Percentiles rank a stretch among this genome's conserved stretches.
Conservation (phyloP, 495 filamentous ascomycete species). For the Amniculicola lignicola region DNA sequence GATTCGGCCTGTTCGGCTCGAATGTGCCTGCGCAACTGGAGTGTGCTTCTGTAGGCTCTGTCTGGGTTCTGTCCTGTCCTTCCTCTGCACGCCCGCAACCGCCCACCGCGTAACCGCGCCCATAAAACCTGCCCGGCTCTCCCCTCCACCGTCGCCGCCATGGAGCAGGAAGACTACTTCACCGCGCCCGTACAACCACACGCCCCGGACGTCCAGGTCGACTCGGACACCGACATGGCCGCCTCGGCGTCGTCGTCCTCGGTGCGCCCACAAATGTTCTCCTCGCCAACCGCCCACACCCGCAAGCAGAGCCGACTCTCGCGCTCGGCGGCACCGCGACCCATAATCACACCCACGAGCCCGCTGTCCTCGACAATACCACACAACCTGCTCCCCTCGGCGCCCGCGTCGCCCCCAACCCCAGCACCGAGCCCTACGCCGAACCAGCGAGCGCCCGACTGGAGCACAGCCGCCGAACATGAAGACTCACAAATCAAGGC, state of each 20-base stretch:
- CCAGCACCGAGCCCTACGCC: conserved; percentile 67
- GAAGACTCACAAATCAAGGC: conserved; percentile 56
- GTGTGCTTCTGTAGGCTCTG: background rate
- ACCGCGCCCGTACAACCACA: background rate
- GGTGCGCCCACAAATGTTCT: conserved; percentile 26
- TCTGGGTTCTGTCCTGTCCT: background rate
- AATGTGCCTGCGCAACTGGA: conserved; percentile 11
- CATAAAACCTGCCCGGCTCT: background rate
- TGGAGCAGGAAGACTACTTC: conserved; percentile 29
- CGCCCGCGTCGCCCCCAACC: conserved; percentile 66
- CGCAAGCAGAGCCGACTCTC: conserved; percentile 30
- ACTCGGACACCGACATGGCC: conserved; percentile 29
- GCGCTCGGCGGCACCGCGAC: conserved; percentile 41
- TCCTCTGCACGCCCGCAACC: background rate
- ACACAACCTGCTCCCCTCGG: conserved; percentile 59
- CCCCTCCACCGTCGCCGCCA: background rate
- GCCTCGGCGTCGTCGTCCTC: conserved; percentile 16
- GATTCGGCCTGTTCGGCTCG: conserved; percentile 7
- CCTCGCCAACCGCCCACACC: conserved; percentile 29
- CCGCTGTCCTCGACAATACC: conserved; percentile 52
- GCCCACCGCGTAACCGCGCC: background rate
- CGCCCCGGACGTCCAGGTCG: conserved; percentile 14
- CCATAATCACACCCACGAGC: conserved; percentile 54
- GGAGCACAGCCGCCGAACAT: conserved; percentile 56
- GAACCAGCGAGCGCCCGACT: conserved; percentile 56